Base-by-base conservation (phyloP, 2,329 filamentous ascomycete genomes). In the Alternaria sp. region DNA sequence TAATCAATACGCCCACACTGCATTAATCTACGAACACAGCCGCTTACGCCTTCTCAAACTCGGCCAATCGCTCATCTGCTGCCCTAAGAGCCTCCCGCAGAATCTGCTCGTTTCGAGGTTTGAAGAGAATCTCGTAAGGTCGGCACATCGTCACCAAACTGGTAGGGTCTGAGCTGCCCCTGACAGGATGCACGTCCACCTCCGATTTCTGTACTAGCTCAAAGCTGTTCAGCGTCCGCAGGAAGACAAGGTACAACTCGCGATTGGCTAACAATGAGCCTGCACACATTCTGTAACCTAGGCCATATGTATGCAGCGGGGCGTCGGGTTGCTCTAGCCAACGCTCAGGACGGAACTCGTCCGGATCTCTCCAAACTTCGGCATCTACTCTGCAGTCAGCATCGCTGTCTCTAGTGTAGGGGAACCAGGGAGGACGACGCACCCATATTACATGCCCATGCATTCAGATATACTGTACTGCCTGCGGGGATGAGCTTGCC, bases 401-500 rank as follows among this genome's bases (percentile, higher is more conserved):
- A 34, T 51, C 43, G 10, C 11, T 25, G 32, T 34, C 40, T 45
- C 8, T 5, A 2, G 11, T 43, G 32, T 22, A 16, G 14, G 12
- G 20, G 25, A 30, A 32, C 1, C 16, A 38, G 16, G n/a, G n/a
- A 30, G 27, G 74, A 81, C 69, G 78, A 86, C 86, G 70, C 78
- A 87, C 86, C 87, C 86, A 89, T 89, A 63, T 90, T 90, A 68
- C 88, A 90, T 3, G 87, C 87, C 88, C 87, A 90, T 0, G 87
- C 86, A 59, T 90, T 91, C 27, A 90, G 77, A 73, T 89, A 90
- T 36, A 90, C 82, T 0, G 89, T 85, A 1, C 87, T 89, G 0
- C 87, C 87, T 45, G 85, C 85, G 1, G 89, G 88, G 41, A 90
- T 88, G 6, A 83, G 72, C 32, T 83, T 82, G 18, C 84, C 86